Evolutionary conservation across 495 filamentous ascomycete species (phyloP), one percentile per base, ranked within the genome.

Genomic region (Cercophora samala): DNA sequence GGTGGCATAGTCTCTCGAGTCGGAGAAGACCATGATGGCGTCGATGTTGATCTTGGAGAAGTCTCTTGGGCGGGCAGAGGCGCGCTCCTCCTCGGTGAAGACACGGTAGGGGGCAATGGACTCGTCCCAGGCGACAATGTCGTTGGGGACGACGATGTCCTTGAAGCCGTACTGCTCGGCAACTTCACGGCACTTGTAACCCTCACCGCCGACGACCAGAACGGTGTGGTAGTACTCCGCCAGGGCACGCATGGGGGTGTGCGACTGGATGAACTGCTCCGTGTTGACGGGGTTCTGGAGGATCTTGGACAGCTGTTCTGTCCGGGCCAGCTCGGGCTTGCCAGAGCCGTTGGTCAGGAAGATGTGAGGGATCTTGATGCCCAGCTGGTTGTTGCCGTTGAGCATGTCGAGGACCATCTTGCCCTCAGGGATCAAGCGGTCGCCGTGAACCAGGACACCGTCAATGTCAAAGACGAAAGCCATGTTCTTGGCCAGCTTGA

Each of bases 1-100:
- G 32, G 90, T 91, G 26, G 88, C 89, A 80, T 93, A 93, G 80
- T 95, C 91, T 66, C 90, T 86, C 19, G 89, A 90, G 79, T 93
- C 91, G 65, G 88, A 89, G 78, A 93, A 93, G 69, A 93, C 89
- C 68, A 93, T 82, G 77, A 93, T 90, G 66, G 90, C 90, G 26
- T 93, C 88, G 74, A 93, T 93, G 77, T 93, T 90, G 74, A 81
- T 76, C 80, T 86, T 82, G 63, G 73, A 77, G 77, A 90, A 90
- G 76, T 90, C 87, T 9, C 85, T 82, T 13, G 87, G 87, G 9
- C 82, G 80, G 3, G 86, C 86, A 11, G 83, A 83, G 8, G 81
- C 83, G 17, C 84, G 82, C 73, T 85, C 82, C 72, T 87, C 86
- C 18, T 82, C 80, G 15, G 85, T 86, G 72, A 86, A 87, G 59